A percentile compares a stretch with the other conserved stretches of the same genome.
Evolutionary conservation across 78 protist species (phyloP).

Genomic region (Monocercomonoides exilis): DNA sequence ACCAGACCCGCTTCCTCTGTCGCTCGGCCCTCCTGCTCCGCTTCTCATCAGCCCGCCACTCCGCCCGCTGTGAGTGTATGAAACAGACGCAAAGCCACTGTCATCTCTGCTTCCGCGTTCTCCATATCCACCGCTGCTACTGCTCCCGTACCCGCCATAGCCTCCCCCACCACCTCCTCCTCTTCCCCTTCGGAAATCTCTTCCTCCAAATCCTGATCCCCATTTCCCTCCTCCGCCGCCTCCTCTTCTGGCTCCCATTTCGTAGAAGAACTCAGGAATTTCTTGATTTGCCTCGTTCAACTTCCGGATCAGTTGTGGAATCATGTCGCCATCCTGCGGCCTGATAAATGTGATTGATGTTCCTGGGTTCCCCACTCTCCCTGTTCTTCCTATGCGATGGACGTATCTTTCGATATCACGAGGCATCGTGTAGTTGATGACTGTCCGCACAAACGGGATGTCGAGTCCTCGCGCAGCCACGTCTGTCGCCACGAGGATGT

Average conservation of each 20-base stretch:
- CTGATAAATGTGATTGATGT: not conserved
- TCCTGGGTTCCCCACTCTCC: conserved; percentile 13
- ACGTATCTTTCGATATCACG: conserved; percentile 66
- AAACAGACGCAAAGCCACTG: no score
- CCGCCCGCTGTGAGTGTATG: no score
- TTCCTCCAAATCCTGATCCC: no score
- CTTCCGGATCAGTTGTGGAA: not conserved
- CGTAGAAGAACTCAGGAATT: not conserved
- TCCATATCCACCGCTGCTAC: no score
- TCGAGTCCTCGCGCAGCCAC: conserved; percentile 95
- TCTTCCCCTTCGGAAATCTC: no score
- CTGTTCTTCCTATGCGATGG: conserved; percentile 41
- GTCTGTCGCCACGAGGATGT: conserved; percentile 90
- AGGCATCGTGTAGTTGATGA: conserved; percentile 95
- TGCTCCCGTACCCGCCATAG: not conserved
- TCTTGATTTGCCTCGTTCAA: not conserved
- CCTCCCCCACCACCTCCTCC: no score
- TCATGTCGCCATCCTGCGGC: not conserved
- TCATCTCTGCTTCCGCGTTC: no score
- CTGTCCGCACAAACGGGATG: conserved; percentile 86
- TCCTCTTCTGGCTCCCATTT: not conserved
- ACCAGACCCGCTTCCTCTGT: no score
- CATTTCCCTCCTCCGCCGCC: no score
- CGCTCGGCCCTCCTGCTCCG: no score
- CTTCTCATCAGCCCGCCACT: no score